Evolutionary conservation across 2,329 filamentous ascomycete species (phyloP).

Genomic region (Botryotinia convoluta): DNA sequence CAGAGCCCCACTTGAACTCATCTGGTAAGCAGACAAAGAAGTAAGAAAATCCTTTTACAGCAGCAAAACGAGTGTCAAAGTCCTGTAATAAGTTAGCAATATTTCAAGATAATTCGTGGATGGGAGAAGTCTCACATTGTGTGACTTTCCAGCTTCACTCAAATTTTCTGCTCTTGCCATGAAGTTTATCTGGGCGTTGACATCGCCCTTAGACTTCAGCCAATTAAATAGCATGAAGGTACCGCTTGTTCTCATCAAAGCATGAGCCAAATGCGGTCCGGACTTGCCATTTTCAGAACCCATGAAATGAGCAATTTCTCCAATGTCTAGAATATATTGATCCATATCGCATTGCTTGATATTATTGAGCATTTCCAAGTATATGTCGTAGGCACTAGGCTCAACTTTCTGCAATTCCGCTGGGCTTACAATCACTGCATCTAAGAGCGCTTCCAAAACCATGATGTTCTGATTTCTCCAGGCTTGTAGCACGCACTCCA

Average conservation of each 20-base stretch:
- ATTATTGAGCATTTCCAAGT: conserved; percentile 1
- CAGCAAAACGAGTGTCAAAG: conserved; percentile 64
- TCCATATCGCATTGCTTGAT: conserved; percentile 14
- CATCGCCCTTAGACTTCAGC: background rate
- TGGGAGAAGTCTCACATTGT: conserved; percentile 43
- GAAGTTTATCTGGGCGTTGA: conserved; percentile 30
- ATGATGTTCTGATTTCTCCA: conserved; percentile 16
- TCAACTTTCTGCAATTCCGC: background rate
- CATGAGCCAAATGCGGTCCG: conserved; percentile 45
- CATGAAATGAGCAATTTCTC: conserved; percentile 7
- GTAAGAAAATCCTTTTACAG: conserved; percentile 56
- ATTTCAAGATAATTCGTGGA: background rate
- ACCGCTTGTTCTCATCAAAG: conserved; percentile 49
- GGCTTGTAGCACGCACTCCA: conserved; percentile 23
- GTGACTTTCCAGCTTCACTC: conserved; percentile 47
- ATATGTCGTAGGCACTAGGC: background rate
- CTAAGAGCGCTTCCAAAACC: conserved; percentile 4
- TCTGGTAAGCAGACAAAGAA: conserved; percentile 37
- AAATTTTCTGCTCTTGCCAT: conserved; percentile 51
- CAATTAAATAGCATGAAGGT: conserved; percentile 24
- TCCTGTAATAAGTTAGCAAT: conserved; percentile 43
- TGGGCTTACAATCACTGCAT: background rate
- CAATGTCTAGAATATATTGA: conserved; percentile 12
- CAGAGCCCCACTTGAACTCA: background rate
- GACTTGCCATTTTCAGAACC: conserved; percentile 1